Conservation (phyloP, 805 yeast genomes). For the Schizosaccharomyces cryophilus region DNA sequence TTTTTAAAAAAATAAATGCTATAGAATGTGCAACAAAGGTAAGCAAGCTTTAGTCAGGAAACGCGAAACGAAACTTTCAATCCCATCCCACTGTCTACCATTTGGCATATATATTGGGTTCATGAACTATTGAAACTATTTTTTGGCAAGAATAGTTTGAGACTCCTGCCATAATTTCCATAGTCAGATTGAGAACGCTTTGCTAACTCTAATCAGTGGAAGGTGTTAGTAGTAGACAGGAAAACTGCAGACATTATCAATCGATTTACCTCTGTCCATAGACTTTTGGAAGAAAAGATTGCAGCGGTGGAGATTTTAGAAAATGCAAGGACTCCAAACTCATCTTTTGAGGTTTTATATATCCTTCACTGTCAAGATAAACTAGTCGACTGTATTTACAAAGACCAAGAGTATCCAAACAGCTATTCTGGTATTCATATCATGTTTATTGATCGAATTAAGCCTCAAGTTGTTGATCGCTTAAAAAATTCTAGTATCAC, state of each 20-base stretch:
- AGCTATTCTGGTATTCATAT: slow-evolving; percentile 56
- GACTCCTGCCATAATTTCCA: no score
- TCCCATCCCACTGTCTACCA: no score
- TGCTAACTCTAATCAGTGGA: neutral
- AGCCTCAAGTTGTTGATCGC: slow-evolving; percentile 10
- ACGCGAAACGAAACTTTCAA: neutral
- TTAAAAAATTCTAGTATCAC: neutral
- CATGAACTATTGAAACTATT: no score
- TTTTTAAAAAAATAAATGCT: neutral
- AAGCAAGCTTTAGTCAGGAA: neutral
- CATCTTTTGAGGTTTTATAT: slow-evolving; percentile 57
- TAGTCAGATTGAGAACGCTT: neutral
- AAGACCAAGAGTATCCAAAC: slow-evolving; percentile 47
- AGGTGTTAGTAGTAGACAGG: neutral
- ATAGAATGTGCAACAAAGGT: neutral
- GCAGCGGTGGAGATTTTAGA: slow-evolving; percentile 39
- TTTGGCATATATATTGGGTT: no score
- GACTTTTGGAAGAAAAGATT: neutral
- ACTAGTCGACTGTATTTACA: slow-evolving; percentile 48
- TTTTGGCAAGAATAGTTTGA: no score
- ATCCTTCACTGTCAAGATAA: slow-evolving; percentile 44
- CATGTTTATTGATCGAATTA: slow-evolving; percentile 37
- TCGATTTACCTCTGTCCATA: neutral
- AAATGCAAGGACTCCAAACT: slow-evolving; percentile 31
- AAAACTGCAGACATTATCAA: neutral